Evolutionary conservation across 2,329 filamentous ascomycete genomes (phyloP).

Genomic region (Volutella citrinella): DNA sequence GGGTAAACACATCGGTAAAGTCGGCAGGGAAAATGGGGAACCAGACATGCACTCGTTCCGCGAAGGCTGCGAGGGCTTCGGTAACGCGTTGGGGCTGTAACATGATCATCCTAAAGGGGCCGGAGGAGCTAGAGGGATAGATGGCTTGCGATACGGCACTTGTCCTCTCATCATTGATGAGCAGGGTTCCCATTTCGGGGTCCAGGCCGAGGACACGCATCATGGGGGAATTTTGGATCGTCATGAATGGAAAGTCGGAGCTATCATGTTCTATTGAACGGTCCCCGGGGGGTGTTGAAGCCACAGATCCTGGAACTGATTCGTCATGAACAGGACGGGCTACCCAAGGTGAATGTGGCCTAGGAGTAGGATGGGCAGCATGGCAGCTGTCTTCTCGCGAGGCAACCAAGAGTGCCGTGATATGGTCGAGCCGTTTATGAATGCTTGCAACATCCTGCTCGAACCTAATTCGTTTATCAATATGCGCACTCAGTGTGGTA

Average conservation of each 20-base stretch:
- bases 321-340: too few species aligned
- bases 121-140: too few species aligned
- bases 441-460: conserved; percentile 3
- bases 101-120: not conserved
- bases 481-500: not conserved
- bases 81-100: not conserved
- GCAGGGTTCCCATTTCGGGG: not conserved
- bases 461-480: not conserved
- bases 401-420: not conserved
- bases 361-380: too few species aligned
- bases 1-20: conserved; percentile 2
- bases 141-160: too few species aligned
- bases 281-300: not conserved
- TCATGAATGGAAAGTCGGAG: conserved; percentile 4
- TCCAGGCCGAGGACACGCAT: conserved; percentile 5
- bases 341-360: not conserved
- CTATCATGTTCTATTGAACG: not conserved
- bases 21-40: conserved; percentile 1
- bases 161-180: conserved; percentile 2
- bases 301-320: not conserved
- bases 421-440: conserved; percentile 4
- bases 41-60: conserved; percentile 2
- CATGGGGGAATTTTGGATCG: conserved; percentile 1
- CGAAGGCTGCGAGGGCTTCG: not conserved
- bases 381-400: not conserved